Base-by-base conservation (phyloP, 805 yeast genomes). In the Yarrowia bubula region DNA sequence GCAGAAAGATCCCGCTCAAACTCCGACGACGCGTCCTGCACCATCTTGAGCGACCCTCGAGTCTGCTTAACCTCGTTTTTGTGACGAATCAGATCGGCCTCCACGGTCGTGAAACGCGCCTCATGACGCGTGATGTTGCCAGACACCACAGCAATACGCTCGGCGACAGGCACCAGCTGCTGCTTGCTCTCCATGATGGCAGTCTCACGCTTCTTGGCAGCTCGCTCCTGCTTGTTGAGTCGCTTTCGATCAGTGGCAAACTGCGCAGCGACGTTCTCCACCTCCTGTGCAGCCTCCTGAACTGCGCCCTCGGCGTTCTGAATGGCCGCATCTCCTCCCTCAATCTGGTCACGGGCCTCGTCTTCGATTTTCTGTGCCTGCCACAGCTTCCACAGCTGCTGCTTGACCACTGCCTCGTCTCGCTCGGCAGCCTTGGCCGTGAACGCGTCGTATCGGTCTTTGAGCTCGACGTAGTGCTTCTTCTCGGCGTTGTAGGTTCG, bases 381-480 rank as follows among this genome's bases (percentile, higher is more conserved):
- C 71, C 79, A 88, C 11, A 92, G 75, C 69, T 85, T 84, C 80
- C 89, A 86, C 37, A 92, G 73, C 47, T 86, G 82, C 32, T 81
- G 82, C 10, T 78, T 73, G 48, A 80, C 77, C n/a, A 83, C 79
- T 15, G 72, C 67, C 7, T 65, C 42, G 11, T 72, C 73, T 53
- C 69, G 66, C 48, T 84, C 85, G 1, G 74, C 74, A 6, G 85
- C 71, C 70, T 84, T 86, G 38, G 76, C 73, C 68, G 86, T 87
- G 73, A 85, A 91, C 65, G 81, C 77, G 66, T 86, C 89, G 55
- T 88, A 88, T 73, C 91, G 95, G 5, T 78, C 78, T 69, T 87
- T 80, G 72, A 91, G 96, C 67, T 85, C 90, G 69, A 84, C 85
- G 70, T 90, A 90, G 70, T 87, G 92, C 72, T 83, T 88, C 57